Evolutionary conservation across 805 yeast genomes (phyloP).

Genomic region (Yamadazyma phyllophila): DNA sequence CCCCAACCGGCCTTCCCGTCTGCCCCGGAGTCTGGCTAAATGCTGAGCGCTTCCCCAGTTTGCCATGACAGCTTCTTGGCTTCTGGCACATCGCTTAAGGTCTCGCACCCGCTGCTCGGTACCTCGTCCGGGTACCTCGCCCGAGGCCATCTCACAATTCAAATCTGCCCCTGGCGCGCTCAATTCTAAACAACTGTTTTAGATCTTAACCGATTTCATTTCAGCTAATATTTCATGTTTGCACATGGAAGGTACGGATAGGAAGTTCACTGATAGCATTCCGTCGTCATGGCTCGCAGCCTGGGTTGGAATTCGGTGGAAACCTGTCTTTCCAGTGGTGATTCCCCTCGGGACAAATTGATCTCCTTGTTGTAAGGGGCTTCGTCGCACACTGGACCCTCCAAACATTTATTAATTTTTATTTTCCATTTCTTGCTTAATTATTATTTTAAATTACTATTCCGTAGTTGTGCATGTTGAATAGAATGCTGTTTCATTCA

Average conservation of each 20-base stretch:
- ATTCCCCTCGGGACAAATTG: not conserved
- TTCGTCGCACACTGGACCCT: not conserved
- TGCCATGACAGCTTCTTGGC: no score
- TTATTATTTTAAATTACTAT: not conserved
- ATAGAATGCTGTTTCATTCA: no score
- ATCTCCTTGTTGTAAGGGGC: not conserved
- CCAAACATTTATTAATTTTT: not conserved
- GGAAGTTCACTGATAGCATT: no score
- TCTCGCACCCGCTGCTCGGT: no score
- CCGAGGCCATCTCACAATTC: not conserved
- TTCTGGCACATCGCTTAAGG: no score
- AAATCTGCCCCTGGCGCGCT: not conserved
- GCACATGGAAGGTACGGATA: not conserved
- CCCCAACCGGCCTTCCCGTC: no score
- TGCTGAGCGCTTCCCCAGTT: no score
- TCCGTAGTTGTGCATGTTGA: not conserved
- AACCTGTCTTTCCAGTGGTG: no score
- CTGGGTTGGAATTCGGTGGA: no score
- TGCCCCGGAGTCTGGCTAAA: no score
- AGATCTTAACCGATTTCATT: not conserved
- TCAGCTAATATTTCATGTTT: not conserved
- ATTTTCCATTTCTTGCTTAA: not conserved
- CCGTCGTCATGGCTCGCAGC: no score
- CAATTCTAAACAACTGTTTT: not conserved
- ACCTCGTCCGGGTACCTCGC: not conserved